Base-by-base conservation (phyloP, 2,329 filamentous ascomycete genomes). In the Aureobasidium melanogenum region DNA sequence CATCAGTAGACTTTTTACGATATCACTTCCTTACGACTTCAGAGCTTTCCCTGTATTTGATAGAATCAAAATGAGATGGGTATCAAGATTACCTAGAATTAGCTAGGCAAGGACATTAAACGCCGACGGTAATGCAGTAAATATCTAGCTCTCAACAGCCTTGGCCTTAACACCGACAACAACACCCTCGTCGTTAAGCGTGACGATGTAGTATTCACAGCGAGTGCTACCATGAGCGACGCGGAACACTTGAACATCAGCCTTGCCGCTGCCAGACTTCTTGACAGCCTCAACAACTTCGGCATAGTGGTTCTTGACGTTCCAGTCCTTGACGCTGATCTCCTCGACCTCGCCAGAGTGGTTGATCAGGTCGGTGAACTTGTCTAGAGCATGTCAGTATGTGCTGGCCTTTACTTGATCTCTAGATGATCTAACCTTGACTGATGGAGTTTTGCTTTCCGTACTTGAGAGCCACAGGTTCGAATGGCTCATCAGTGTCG, bases 401-500 rank as follows among this genome's bases (percentile, higher is more conserved):
- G 28, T 30, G 28, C 28, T 28, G 41, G 39, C 22, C 10, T 39
- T 12, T 5, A 15, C 22, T 41, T 30, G 30, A 2, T 15, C 6
- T 17, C 9, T 22, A 10, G 9, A 30, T n/a, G n/a, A 38, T 60
- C 66, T 76, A 80, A 68, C 70, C 88, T 73, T 87, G 85, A 66
- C 81, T 80, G 22, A 78, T 38, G 15, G 28, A 39, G 17, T 44
- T 36, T 12, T 51, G 28, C 44, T 47, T 59, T 12, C 36, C 38
- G 26, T 82, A 89, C 66, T 79, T 80, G 66, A 96, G 72, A 58
- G 82, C 84, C 6, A 96, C 89, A 3, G 85, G 84, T 71, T 88
- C 85, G 73, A 96, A 96, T 5, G 88, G 86, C 78, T 95, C 90
- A 72, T 96, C 91, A 32, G 89, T 85, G 63, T 96, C 92, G 64